phyloP scores from a whole-genome alignment of 139 green algal genomes.

The Chlorella sp. region DNA sequence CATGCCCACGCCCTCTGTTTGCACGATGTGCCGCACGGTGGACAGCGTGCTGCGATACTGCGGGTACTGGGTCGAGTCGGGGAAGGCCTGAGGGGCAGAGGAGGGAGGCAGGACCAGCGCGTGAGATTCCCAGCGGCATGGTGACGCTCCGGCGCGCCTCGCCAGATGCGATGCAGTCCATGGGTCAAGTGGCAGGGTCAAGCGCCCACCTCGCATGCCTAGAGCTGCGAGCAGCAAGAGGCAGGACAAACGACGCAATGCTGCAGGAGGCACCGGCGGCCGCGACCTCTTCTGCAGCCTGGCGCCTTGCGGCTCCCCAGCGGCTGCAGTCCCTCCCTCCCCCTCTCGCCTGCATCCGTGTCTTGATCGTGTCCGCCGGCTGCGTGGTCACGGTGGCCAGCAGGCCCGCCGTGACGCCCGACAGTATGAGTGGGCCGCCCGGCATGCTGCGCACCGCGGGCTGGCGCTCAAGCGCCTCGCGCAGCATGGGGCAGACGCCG shows the following conservation, averaged over 20 bases:
- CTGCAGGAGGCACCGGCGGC: too few species aligned
- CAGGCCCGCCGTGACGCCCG: conserved; percentile 71
- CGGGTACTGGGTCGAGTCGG: conserved; percentile 12
- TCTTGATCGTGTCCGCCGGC: conserved; percentile 91
- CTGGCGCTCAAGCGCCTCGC: conserved; percentile 42
- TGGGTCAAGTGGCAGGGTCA: too few species aligned
- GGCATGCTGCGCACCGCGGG: conserved; percentile 20
- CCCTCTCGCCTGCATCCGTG: conserved; percentile 72
- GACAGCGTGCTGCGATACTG: conserved; percentile 29
- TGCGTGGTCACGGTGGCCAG: conserved; percentile 76
- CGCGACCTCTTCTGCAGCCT: too few species aligned
- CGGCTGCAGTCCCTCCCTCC: background rate
- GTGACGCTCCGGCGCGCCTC: too few species aligned
- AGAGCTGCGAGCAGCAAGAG: too few species aligned
- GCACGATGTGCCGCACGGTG: conserved; percentile 25
- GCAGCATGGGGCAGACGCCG: conserved; percentile 76
- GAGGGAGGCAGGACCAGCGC: background rate
- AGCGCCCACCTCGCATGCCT: too few species aligned
- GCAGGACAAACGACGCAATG: too few species aligned
- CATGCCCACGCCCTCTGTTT: conserved; percentile 12
- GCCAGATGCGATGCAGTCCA: too few species aligned
- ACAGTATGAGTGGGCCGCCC: conserved; percentile 49
- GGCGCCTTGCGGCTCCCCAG: too few species aligned
- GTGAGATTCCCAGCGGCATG: too few species aligned
- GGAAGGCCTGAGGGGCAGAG: conserved; percentile 33